Evolutionary conservation across 2,329 filamentous ascomycete species (phyloP), one percentile per base, ranked within the genome.

Genomic region (Lojkania enalia): DNA sequence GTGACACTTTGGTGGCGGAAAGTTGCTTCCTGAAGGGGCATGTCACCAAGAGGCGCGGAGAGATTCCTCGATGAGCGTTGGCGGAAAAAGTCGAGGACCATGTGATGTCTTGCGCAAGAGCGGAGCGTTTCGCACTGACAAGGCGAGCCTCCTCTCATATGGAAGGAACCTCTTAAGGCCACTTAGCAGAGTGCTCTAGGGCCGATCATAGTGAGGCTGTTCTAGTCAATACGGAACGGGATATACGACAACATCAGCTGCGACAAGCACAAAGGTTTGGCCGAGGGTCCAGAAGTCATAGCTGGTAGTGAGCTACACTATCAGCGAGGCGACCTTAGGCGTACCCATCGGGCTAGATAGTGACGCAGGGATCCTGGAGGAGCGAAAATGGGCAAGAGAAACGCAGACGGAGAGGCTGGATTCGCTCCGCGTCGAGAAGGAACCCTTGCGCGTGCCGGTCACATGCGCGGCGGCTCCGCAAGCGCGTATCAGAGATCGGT

Each of bases 21-120:
- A 51, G 40, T 50, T 43, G 47, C 47, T 50, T 48, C 60, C 61
- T 39, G 54, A 60, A 57, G 55, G 43, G 54, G 63, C 44, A 57
- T 54, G 53, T 65, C 54, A 60, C 55, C 49, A 58, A 57, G 52
- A 48, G 49, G 39, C 51, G 55, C 52, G 55, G 47, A 60, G 50
- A 48, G 44, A 51, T 43, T 45, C 57, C 41, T 54, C 60, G 54
- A 52, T 48, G 45, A n/a, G n/a, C n/a, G n/a, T 46, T 52, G 54
- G 49, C 55, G 60, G 58, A 52, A 66, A 56, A 61, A 60, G 46
- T 51, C 51, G 51, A 52, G 44, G 48, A 36, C 48, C 61, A 60
- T 66, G 62, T 67, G 60, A 60, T 49, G 41, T 7, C 20, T 16
- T 12, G 20, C 27, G 33, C 37, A 36, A 44, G 49, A 41, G 44